Conservation (phyloP, 1,284 basidiomycete species). For the Trichosporon sp. region DNA sequence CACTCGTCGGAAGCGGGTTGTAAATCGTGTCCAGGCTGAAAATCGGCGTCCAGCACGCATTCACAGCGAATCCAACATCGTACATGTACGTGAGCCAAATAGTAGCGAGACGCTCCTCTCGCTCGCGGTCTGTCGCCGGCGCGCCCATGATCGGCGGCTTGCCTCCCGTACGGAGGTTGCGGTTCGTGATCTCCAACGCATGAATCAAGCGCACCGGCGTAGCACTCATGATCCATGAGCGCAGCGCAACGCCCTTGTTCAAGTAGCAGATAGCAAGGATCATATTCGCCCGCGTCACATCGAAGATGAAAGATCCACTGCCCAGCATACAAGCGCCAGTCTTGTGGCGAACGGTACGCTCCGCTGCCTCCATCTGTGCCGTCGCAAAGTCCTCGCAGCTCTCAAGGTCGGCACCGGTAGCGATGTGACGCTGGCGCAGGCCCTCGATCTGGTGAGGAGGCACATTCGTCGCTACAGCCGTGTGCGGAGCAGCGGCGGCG, state of each 20-base stretch:
- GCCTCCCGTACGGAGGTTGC: slow-evolving; percentile 17
- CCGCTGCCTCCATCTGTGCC: slow-evolving; percentile 33
- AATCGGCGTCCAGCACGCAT: slow-evolving; percentile 28
- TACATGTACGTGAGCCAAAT: slow-evolving; percentile 36
- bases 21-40: slow-evolving; percentile 26
- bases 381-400: slow-evolving; percentile 37
- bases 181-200: slow-evolving; percentile 32
- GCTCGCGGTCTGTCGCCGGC: slow-evolving; percentile 21
- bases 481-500: slow-evolving; percentile 44
- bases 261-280: slow-evolving; percentile 33
- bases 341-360: slow-evolving; percentile 25
- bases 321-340: slow-evolving; percentile 30
- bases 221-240: slow-evolving; percentile 32
- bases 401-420: slow-evolving; percentile 26
- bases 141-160: slow-evolving; percentile 31
- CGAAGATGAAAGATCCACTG: slow-evolving; percentile 29
- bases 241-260: slow-evolving; percentile 31
- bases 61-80: slow-evolving; percentile 32
- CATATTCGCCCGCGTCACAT: slow-evolving; percentile 35
- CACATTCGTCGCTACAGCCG: slow-evolving; percentile 37
- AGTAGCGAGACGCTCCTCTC: slow-evolving; percentile 37
- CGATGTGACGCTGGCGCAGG: slow-evolving; percentile 21
- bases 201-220: slow-evolving; percentile 31
- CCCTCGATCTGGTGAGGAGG: slow-evolving; percentile 29
- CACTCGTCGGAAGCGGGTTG: slow-evolving; percentile 27